Conservation (phyloP, 164 flowering plant species). For the Chloranthus sessilifolius region DNA sequence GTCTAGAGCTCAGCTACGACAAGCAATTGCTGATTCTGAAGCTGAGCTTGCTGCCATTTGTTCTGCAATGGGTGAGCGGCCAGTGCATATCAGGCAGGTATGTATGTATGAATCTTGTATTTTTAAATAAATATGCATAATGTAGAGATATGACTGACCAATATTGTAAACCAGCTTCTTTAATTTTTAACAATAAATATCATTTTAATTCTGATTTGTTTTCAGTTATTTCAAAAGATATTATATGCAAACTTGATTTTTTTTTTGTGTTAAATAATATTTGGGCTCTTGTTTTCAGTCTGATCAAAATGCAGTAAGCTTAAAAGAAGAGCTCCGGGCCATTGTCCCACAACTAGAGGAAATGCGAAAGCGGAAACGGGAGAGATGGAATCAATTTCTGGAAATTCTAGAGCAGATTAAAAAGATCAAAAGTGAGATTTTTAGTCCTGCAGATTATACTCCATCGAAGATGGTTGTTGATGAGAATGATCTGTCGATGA, state of each 20-base stretch:
- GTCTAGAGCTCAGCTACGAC: slow-evolving; percentile 47
- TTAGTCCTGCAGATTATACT: slow-evolving; percentile 18
- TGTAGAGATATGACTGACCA: neutral
- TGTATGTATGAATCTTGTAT: neutral
- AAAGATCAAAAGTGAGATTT: slow-evolving; percentile 49
- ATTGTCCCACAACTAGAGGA: slow-evolving; percentile 76
- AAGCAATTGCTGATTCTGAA: slow-evolving; percentile 54
- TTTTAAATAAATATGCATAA: no score
- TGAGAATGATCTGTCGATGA: slow-evolving; percentile 76
- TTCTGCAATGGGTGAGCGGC: slow-evolving; percentile 58
- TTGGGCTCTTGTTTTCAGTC: slow-evolving; percentile 33
- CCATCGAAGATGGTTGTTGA: slow-evolving; percentile 35
- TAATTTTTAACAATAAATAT: neutral
- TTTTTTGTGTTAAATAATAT: no score
- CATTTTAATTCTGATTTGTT: neutral
- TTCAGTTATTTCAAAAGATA: neutral
- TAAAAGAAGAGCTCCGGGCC: slow-evolving; percentile 70
- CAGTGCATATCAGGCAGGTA: slow-evolving; percentile 46
- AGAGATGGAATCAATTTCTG: slow-evolving; percentile 64
- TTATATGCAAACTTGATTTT: neutral
- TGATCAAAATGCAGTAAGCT: slow-evolving; percentile 56
- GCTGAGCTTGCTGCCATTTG: slow-evolving; percentile 63
- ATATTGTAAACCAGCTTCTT: neutral
- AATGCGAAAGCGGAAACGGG: slow-evolving; percentile 72
- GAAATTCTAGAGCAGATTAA: slow-evolving; percentile 60